Conservation (phyloP, 2,329 filamentous ascomycete species). For the Penicillium sp. region DNA sequence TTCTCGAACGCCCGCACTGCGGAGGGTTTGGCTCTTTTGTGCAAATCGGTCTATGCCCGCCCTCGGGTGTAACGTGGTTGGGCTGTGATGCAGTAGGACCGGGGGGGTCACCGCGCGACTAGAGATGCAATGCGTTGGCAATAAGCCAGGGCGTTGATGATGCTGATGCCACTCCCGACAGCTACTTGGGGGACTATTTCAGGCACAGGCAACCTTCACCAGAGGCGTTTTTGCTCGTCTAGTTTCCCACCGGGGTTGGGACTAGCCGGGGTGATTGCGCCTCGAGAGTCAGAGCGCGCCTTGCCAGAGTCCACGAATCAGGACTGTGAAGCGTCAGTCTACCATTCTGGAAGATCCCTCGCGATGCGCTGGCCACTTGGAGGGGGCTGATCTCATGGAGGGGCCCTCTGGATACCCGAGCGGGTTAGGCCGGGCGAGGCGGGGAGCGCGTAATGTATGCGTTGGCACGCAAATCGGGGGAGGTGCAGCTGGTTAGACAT, state of each 20-base stretch:
- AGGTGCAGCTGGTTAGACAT: constrained; percentile 35
- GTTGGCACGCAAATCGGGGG: constrained; percentile 36
- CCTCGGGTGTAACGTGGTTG: constrained; percentile 43
- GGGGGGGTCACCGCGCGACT: constrained; percentile 31
- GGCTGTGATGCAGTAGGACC: constrained; percentile 45
- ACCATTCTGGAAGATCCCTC: constrained; percentile 15
- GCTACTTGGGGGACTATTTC: constrained; percentile 23
- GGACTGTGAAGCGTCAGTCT: constrained; percentile 28
- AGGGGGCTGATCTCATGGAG: constrained; percentile 14
- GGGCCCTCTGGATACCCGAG: constrained; percentile 22
- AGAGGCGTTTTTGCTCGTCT: constrained; percentile 3
- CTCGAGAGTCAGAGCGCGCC: constrained; percentile 30
- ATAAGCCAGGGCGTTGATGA: constrained; percentile 7
- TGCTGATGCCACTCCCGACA: constrained; percentile 29
- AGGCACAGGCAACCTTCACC: constrained; percentile 26
- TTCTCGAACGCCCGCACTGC: constrained; percentile 21
- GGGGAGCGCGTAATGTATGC: constrained; percentile 36
- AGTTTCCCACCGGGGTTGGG: constrained; percentile 23
- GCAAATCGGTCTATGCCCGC: constrained; percentile 30
- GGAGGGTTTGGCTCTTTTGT: constrained; percentile 36
- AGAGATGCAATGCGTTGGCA: constrained; percentile 46
- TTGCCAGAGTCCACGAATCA: constrained; percentile 22
- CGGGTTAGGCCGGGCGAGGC: constrained; percentile 25
- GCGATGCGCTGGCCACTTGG: constrained; percentile 30
- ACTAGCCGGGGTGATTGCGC: constrained; percentile 18